Base-by-base conservation (phyloP, 2,329 filamentous ascomycete genomes). In the Biscogniauxia marginata region DNA sequence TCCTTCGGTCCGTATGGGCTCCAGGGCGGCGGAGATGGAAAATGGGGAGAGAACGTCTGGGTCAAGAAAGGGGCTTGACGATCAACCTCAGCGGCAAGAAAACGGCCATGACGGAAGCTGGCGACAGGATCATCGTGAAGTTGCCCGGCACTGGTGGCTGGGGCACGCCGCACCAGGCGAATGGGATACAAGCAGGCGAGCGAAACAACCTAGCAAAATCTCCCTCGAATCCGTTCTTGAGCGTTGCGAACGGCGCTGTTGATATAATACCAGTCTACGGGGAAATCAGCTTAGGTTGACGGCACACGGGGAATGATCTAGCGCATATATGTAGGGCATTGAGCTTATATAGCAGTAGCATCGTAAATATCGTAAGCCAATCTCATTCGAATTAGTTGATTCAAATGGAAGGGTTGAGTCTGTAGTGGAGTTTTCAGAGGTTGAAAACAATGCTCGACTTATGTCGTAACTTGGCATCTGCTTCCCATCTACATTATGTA, bases 1-100 rank as follows among this genome's bases (percentile, higher is more conserved):
- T 86, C 90, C 0, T 86, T 86, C 60, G 79, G 83, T 55, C 89
- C 89, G 0, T 91, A 91, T 59, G 89, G 89, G 1, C 76, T 91
- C 57, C 82, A 82, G 21, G 89, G 89, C 1, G 89, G 89, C 2
- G 84, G 83, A 34, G 84, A 89, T 54, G 89, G 84, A 0, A 73
- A 80, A 55, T 81, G 84, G 18, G 89, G 89, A 0, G 71, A 87
- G 56, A 91, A 91, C 19, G 16, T 55, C 39, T 52, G 48, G 53
- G 49, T 52, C 13, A 52, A 56, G 57, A 55, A 54, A 46, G 19
- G 20, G 56, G 57, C 18, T 54, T 58, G 22, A 46, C 55, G 19
- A 57, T 65, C 2, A 66, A 60, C 51, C 48, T 66, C 20, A 63
- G 64, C 21, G 58, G 57, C 4, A 66, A 63, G 30, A 60, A 59